A percentile compares a stretch with the other conserved stretches of the same genome.
These are phyloP conservation scores for Perilla frutescens DNA, from an alignment of 257 asterid species.

Conservation along the genomic window DNA sequence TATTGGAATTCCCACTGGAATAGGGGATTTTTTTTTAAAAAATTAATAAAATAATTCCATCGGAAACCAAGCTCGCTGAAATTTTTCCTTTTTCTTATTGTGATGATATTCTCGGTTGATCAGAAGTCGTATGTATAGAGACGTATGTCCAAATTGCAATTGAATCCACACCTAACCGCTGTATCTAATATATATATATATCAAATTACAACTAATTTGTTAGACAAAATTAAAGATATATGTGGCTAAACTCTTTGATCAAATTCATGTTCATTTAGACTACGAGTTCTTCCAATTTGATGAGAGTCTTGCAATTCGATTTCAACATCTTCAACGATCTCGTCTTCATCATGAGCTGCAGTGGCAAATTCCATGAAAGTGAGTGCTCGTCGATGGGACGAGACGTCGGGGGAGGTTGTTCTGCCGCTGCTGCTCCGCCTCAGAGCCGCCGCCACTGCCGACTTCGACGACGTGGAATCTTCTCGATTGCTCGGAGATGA, in stretches of 20 bases:
- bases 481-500: not conserved
- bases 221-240: not conserved
- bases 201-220: not conserved
- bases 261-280: not conserved
- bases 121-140: not conserved
- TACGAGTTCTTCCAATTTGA: too few relatives aligned
- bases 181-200: not conserved
- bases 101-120: too few relatives aligned
- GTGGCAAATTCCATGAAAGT: constrained; percentile 19
- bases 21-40: too few relatives aligned
- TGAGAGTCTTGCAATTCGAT: not conserved
- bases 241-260: not conserved
- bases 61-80: too few relatives aligned
- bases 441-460: not conserved
- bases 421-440: not conserved
- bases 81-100: too few relatives aligned
- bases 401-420: not conserved
- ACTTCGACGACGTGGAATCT: too few relatives aligned
- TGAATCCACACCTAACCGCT: not conserved
- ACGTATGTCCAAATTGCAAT: not conserved
- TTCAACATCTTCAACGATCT: constrained; percentile 20
- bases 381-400: constrained; percentile 12
- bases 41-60: too few relatives aligned
- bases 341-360: not conserved
- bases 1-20: too few relatives aligned